A percentile compares a stretch with the other conserved stretches of the same genome.
These are phyloP conservation scores for Leccinum huronense DNA, from an alignment of 1,284 basidiomycete species.

Conservation along the genomic window DNA sequence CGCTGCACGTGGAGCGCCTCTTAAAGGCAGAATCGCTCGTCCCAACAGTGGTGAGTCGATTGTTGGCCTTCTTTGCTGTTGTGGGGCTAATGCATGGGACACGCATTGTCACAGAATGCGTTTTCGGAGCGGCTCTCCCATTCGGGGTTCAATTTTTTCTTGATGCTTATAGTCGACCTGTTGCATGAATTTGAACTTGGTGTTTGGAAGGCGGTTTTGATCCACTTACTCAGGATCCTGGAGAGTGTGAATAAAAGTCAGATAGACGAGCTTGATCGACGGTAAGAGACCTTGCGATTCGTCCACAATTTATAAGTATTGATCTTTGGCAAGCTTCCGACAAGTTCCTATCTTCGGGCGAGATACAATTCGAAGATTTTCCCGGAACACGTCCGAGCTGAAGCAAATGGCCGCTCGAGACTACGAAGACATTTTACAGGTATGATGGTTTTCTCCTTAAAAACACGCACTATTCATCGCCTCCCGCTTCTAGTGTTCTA, in stretches of 20 bases:
- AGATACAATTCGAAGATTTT: background rate
- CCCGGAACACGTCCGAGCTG: background rate
- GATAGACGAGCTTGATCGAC: background rate
- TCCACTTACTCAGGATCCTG: background rate
- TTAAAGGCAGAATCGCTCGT: background rate
- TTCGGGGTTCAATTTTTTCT: background rate
- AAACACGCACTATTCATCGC: background rate
- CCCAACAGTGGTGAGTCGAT: background rate
- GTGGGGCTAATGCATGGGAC: background rate
- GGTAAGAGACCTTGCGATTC: background rate
- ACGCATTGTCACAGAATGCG: background rate
- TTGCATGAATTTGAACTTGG: background rate
- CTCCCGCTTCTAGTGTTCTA: slow-evolving; percentile 1
- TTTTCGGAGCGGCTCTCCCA: background rate
- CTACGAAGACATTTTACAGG: slow-evolving; percentile 1
- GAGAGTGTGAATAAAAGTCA: background rate
- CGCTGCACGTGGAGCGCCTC: background rate
- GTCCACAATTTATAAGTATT: background rate
- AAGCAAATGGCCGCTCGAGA: background rate
- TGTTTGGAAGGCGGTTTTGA: background rate
- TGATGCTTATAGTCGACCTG: background rate
- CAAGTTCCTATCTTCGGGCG: background rate
- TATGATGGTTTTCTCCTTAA: slow-evolving; percentile 1
- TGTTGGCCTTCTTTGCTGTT: background rate
- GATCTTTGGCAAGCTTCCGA: background rate